These are phyloP conservation scores for Lycium ferocissimum DNA, from an alignment of 257 asterid genomes.

Conservation along the genomic window DNA sequence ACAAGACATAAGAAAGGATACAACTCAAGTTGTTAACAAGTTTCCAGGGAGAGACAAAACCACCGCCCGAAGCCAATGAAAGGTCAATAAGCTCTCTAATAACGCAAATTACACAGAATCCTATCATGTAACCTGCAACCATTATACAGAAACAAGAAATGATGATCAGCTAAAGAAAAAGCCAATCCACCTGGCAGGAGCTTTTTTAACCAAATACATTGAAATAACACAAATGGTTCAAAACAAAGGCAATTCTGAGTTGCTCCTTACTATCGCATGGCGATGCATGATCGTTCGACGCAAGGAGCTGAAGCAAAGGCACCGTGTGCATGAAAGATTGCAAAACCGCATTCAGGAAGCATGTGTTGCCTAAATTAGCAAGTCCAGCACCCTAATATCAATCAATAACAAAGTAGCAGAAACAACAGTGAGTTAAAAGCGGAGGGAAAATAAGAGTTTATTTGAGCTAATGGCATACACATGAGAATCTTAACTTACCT, in stretches of 20 bases:
- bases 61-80: slow-evolving; percentile 42
- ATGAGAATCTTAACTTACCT: not conserved
- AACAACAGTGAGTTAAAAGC: not conserved
- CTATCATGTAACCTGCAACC: slow-evolving; percentile 50
- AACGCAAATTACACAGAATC: slow-evolving; percentile 56
- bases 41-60: slow-evolving; percentile 46
- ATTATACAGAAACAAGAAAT: not conserved
- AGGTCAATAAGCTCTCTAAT: slow-evolving; percentile 50
- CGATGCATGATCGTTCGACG: slow-evolving; percentile 35
- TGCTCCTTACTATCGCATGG: slow-evolving; percentile 52
- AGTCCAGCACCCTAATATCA: slow-evolving; percentile 76
- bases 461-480: not conserved
- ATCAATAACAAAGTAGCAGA: not conserved
- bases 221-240: not conserved
- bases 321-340: slow-evolving; percentile 80
- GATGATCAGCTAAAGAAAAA: slow-evolving; percentile 41
- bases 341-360: slow-evolving; percentile 80
- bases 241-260: not conserved
- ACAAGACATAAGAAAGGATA: slow-evolving; percentile 54
- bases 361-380: slow-evolving; percentile 81
- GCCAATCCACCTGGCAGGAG: not conserved
- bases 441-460: not conserved
- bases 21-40: slow-evolving; percentile 67
- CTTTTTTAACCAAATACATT: not conserved
- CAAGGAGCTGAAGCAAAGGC: slow-evolving; percentile 63